Evolutionary conservation across 176 grass and related monocot species (phyloP), one percentile per base, ranked within the genome.

Genomic region (Eragrostis nindensis): DNA sequence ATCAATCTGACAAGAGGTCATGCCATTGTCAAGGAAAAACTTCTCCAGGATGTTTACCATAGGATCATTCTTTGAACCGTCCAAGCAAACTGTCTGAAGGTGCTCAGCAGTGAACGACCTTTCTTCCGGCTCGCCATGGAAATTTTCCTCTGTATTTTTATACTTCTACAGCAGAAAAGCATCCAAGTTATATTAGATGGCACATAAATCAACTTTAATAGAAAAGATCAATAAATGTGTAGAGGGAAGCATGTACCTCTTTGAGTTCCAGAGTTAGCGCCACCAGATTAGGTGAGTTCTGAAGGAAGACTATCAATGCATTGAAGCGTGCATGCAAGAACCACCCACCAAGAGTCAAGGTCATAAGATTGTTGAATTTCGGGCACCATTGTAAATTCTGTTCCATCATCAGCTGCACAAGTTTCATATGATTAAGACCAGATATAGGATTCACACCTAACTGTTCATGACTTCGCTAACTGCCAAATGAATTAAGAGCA

Each of bases 31-130:
- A 53, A 1, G 2, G 44, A 87, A 19, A 13, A 87, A 59, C 12
- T 32, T 5, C 48, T 29, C 19, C 54, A 87, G 63, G 11, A 2
- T 5, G 11, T 49, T 19, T 18, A 69, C 17, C 78, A 62, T 6
- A 5, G n/a, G 16, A 27, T 62, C 32, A 63, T 17, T 36, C 40
- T 48, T 6, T 10, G 0, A 18, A 44, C 7, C 6, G 50, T n/a
- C 7, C 5, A 2, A 32, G 63, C 63, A 82, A 76, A 76, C 32
- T 62, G n/a, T 25, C 55, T 76, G 4, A 64, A 82, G 85, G 2
- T 82, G 54, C 22, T 70, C 45, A 71, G 64, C 82, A 25, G 42
- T 76, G 48, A 87, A 87, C 2, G 54, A 87, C 44, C 44, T 63
- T 43, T 70, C 62, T 63, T 70, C 14, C 13, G 52, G 70, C 21